Percentiles rank a stretch among this genome's conserved stretches.
phyloP scores from a whole-genome alignment of 805 yeast species.

The Crinitomyces ghanaensis region DNA sequence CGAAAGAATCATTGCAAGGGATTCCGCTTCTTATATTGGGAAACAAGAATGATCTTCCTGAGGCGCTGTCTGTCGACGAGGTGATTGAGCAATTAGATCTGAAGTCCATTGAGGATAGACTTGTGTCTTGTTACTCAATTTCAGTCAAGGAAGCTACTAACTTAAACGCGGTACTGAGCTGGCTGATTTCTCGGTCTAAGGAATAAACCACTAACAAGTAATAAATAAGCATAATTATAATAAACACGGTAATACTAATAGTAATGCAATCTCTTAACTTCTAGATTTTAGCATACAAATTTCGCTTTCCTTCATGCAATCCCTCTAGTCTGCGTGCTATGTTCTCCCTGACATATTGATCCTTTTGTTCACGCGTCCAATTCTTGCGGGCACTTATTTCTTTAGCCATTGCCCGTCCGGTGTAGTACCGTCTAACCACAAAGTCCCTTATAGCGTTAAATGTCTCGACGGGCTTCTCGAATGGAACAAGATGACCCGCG shows the following conservation, averaged over 20 bases:
- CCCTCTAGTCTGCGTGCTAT: neutral
- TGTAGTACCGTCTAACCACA: constrained; percentile 6
- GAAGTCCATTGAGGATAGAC: constrained; percentile 22
- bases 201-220: neutral
- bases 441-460: constrained; percentile 14
- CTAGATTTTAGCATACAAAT: no score
- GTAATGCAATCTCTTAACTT: no score
- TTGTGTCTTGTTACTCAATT: constrained; percentile 27
- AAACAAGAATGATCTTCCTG: constrained; percentile 26
- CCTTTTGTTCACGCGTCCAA: neutral
- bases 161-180: constrained; percentile 25
- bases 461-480: constrained; percentile 37
- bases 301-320: neutral
- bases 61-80: constrained; percentile 23
- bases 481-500: constrained; percentile 43
- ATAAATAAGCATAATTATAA: no score
- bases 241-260: no score
- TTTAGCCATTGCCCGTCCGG: neutral
- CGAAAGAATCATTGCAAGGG: constrained; percentile 21
- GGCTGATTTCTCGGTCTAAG: constrained; percentile 22
- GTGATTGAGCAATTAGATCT: constrained; percentile 24
- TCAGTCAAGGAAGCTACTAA: constrained; percentile 27
- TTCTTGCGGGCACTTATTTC: neutral
- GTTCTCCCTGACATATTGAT: neutral
- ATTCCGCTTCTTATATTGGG: constrained; percentile 28